Percentiles rank a stretch among this genome's conserved stretches.
These are phyloP conservation scores for Ulota crispa DNA, from an alignment of 225 moss, liverwort and hornwort species.

Conservation along the genomic window DNA sequence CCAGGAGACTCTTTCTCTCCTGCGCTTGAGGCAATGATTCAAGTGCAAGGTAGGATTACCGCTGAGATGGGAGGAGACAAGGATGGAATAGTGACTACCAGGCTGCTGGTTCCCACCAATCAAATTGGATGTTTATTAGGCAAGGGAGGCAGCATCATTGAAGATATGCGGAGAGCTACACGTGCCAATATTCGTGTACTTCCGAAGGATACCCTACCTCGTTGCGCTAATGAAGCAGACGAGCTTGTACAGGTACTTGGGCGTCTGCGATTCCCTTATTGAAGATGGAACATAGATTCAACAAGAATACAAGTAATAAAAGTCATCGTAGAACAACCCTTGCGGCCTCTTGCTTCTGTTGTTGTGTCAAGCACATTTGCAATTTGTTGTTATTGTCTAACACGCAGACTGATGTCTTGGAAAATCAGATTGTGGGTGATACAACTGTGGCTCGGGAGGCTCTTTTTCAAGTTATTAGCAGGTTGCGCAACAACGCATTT, in stretches of 20 bases:
- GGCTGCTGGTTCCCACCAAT: conserved; percentile 91
- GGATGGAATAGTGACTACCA: conserved; percentile 90
- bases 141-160: conserved; percentile 96
- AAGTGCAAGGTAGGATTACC: conserved; percentile 83
- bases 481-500: conserved; percentile 84
- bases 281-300: not conserved
- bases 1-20: conserved; percentile 95
- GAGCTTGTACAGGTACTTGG: conserved; percentile 88
- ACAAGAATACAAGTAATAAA: not conserved
- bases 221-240: conserved; percentile 87
- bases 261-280: not conserved
- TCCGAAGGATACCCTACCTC: conserved; percentile 89
- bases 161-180: conserved; percentile 93
- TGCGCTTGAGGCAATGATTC: conserved; percentile 93
- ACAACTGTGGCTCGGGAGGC: conserved; percentile 93
- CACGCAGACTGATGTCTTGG: conserved; percentile 22
- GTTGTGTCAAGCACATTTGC: no score
- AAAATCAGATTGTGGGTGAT: conserved; percentile 88
- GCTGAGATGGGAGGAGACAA: conserved; percentile 96
- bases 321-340: not conserved
- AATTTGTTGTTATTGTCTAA: conserved; percentile 10
- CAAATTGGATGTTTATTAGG: conserved; percentile 96
- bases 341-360: not conserved
- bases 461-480: conserved; percentile 88
- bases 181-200: conserved; percentile 95